Evolutionary conservation across 345 rosid species (phyloP).

Genomic region (Murraya koenigii): DNA sequence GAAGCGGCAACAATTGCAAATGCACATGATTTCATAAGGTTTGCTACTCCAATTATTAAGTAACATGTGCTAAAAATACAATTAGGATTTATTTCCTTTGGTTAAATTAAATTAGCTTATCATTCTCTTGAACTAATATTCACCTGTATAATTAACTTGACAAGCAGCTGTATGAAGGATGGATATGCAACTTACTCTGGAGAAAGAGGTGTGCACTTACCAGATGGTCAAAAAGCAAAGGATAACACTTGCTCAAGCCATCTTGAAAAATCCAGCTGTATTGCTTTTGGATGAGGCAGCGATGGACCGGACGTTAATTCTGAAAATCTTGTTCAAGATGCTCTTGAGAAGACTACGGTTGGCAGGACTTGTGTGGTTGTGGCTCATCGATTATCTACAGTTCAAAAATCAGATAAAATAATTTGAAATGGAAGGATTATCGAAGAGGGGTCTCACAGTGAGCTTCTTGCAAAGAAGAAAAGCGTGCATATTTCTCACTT

Average conservation of each 20-base stretch:
- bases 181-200: slow-evolving; percentile 26
- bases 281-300: slow-evolving; percentile 39
- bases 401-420: slow-evolving; percentile 17
- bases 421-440: slow-evolving; percentile 18
- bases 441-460: slow-evolving; percentile 15
- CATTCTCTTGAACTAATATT: background rate
- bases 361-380: slow-evolving; percentile 31
- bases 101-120: too few relatives aligned
- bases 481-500: slow-evolving; percentile 19
- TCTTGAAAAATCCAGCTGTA: slow-evolving; percentile 32
- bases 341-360: slow-evolving; percentile 23
- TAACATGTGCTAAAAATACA: background rate
- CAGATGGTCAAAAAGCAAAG: slow-evolving; percentile 47
- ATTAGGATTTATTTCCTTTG: background rate
- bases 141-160: background rate
- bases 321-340: slow-evolving; percentile 31
- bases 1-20: slow-evolving; percentile 40
- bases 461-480: slow-evolving; percentile 19
- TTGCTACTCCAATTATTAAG: background rate
- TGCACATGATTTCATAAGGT: slow-evolving; percentile 30
- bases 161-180: slow-evolving; percentile 15
- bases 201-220: slow-evolving; percentile 30
- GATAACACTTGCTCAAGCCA: slow-evolving; percentile 37
- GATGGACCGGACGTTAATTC: slow-evolving; percentile 33
- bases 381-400: slow-evolving; percentile 25